Evolutionary conservation across 2,329 filamentous ascomycete species (phyloP).

Genomic region (Setomelanomma holmii): DNA sequence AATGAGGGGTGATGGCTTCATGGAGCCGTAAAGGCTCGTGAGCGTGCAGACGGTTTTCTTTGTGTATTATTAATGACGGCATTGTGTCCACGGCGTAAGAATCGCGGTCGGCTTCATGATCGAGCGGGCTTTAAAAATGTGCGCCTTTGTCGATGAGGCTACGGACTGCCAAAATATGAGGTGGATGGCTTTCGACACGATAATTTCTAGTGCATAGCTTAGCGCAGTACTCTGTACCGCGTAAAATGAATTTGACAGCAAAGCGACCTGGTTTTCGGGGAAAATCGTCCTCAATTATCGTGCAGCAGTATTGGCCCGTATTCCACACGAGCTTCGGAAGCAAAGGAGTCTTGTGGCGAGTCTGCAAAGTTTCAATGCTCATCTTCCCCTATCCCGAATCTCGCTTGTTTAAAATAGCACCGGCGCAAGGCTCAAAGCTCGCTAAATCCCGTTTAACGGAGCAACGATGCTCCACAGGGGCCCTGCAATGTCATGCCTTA

Average conservation of each 20-base stretch:
- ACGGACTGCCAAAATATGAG: background rate
- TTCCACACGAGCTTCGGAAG: background rate
- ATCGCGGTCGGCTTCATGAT: background rate
- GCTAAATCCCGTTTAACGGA: background rate
- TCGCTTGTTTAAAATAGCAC: slow-evolving; percentile 1
- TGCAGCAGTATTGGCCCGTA: slow-evolving; percentile 10
- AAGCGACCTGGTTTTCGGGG: too few species aligned
- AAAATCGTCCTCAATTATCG: slow-evolving; percentile 11
- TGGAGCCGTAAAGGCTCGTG: slow-evolving; percentile 35
- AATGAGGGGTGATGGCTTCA: slow-evolving; percentile 41
- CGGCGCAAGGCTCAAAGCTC: background rate
- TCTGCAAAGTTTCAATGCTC: background rate
- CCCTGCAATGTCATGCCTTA: background rate
- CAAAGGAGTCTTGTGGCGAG: background rate
- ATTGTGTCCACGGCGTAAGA: background rate
- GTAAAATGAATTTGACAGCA: background rate
- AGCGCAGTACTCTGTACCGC: background rate
- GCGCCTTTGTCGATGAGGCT: background rate
- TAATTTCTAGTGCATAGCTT: background rate
- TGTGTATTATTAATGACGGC: background rate
- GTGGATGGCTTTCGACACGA: background rate
- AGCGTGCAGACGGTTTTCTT: background rate
- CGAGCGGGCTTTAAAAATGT: too few species aligned
- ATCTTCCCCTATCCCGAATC: background rate
- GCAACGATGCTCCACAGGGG: background rate